Conservation (phyloP, 2,329 filamentous ascomycete genomes). For the Septoria linicola region DNA sequence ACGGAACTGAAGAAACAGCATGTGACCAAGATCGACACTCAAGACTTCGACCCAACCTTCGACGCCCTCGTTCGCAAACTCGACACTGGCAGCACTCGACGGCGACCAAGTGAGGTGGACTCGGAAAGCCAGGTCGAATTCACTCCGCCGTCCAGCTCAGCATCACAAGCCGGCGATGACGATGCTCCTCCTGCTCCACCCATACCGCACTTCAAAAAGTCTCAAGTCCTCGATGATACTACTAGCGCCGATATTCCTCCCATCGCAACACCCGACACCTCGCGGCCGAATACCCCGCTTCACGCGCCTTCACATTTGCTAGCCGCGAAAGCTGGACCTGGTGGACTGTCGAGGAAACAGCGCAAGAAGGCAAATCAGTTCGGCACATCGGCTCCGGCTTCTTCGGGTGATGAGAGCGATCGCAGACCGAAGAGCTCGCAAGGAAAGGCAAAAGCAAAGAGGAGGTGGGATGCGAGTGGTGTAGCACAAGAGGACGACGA, state of each 20-base stretch:
- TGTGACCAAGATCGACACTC: conserved; percentile 74
- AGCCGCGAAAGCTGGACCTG: conserved; percentile 71
- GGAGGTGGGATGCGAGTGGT: conserved; percentile 90
- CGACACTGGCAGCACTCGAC: conserved; percentile 50
- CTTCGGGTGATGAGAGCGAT: conserved; percentile 78
- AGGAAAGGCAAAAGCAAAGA: conserved; percentile 72
- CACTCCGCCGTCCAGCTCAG: conserved; percentile 52
- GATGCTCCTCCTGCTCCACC: conserved; percentile 55
- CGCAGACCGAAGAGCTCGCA: conserved; percentile 51
- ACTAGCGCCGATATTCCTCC: conserved; percentile 69
- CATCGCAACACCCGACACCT: conserved; percentile 68
- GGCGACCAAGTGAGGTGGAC: conserved; percentile 31
- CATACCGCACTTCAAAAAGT: conserved; percentile 48
- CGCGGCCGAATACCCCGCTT: conserved; percentile 74
- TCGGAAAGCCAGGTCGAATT: conserved; percentile 46
- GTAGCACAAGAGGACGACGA: conserved; percentile 75
- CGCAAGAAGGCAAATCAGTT: conserved; percentile 61
- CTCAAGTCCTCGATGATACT: conserved; percentile 32
- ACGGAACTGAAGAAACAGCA: conserved; percentile 80
- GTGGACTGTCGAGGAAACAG: conserved; percentile 77
- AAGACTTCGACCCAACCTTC: conserved; percentile 86
- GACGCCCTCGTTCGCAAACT: conserved; percentile 87
- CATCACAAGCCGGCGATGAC: conserved; percentile 49
- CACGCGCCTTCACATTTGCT: conserved; percentile 60
- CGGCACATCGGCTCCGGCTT: conserved; percentile 59